phyloP scores from a whole-genome alignment of 106 monocot genomes.

The Phalaenopsis aphrodite region DNA sequence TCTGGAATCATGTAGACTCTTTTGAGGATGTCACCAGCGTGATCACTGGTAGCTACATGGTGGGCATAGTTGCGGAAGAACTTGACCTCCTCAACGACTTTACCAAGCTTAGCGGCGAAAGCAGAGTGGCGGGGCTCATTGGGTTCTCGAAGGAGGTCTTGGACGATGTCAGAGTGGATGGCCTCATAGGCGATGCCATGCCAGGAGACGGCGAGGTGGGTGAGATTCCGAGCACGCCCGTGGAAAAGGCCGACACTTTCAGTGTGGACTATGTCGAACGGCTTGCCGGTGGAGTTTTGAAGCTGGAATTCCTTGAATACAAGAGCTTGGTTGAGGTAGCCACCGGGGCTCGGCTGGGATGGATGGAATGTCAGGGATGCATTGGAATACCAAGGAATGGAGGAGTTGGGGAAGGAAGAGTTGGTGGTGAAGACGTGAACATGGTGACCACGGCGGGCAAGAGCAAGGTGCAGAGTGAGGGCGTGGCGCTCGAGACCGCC shows the following conservation, averaged over 20 bases:
- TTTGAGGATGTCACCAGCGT: slow-evolving; percentile 72
- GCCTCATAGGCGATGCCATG: slow-evolving; percentile 90
- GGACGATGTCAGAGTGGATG: slow-evolving; percentile 78
- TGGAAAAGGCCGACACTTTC: slow-evolving; percentile 73
- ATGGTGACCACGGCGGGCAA: slow-evolving; percentile 64
- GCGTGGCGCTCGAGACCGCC: slow-evolving; percentile 90
- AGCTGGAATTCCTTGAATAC: slow-evolving; percentile 52
- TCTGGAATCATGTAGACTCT: slow-evolving; percentile 88
- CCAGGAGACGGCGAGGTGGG: slow-evolving; percentile 70
- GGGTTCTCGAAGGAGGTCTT: slow-evolving; percentile 50
- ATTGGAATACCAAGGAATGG: slow-evolving; percentile 3
- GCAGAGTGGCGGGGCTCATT: slow-evolving; percentile 19
- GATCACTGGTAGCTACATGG: slow-evolving; percentile 87
- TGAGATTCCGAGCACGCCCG: slow-evolving; percentile 45
- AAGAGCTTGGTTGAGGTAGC: slow-evolving; percentile 60
- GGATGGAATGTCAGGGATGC: slow-evolving; percentile 36
- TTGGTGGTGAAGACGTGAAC: slow-evolving; percentile 68
- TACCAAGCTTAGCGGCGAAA: slow-evolving; percentile 32
- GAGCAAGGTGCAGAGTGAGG: slow-evolving; percentile 62
- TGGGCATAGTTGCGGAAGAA: slow-evolving; percentile 70
- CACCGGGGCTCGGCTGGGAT: slow-evolving; percentile 42
- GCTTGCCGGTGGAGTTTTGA: slow-evolving; percentile 32
- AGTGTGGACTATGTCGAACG: slow-evolving; percentile 67
- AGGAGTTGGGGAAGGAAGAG: slow-evolving; percentile 19
- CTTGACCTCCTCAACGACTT: slow-evolving; percentile 74